phyloP scores from a whole-genome alignment of 495 filamentous ascomycete species.

The Neurospora sp. region DNA sequence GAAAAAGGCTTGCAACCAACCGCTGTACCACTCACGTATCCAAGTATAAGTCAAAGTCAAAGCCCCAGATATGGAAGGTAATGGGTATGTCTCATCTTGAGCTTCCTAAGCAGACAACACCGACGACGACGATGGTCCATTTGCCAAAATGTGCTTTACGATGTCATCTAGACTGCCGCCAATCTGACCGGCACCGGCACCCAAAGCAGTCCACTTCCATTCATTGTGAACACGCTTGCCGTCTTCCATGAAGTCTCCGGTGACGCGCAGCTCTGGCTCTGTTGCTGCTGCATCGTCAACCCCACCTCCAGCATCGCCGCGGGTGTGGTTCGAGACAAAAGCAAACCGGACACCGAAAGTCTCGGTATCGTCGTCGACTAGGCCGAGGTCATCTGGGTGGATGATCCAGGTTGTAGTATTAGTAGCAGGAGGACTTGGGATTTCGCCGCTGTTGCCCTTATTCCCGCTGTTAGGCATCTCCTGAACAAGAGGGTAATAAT shows the following conservation, averaged over 20 bases:
- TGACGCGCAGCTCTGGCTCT: constrained; percentile 5
- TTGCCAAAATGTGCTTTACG: constrained; percentile 4
- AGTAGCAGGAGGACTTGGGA: background rate
- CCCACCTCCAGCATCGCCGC: background rate
- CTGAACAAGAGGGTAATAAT: constrained; percentile 3
- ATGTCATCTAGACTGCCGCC: constrained; percentile 3
- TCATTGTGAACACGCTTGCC: background rate
- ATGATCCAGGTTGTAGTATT: constrained; percentile 4
- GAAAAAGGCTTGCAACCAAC: background rate
- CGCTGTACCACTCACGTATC: background rate
- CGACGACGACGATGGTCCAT: background rate
- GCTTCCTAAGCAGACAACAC: background rate
- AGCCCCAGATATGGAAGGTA: background rate
- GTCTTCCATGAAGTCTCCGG: constrained; percentile 4
- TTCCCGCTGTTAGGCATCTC: background rate
- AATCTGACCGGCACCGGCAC: background rate
- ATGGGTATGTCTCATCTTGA: background rate
- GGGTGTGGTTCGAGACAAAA: background rate
- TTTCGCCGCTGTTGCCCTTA: background rate
- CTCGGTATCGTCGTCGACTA: constrained; percentile 12
- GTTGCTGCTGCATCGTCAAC: background rate
- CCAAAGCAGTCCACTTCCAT: constrained; percentile 10
- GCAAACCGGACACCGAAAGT: constrained; percentile 12
- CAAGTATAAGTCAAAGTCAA: background rate
- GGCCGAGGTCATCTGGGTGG: constrained; percentile 2